Base-by-base conservation (phyloP, 1,139 yeast species). In the Candida glucosophila region DNA sequence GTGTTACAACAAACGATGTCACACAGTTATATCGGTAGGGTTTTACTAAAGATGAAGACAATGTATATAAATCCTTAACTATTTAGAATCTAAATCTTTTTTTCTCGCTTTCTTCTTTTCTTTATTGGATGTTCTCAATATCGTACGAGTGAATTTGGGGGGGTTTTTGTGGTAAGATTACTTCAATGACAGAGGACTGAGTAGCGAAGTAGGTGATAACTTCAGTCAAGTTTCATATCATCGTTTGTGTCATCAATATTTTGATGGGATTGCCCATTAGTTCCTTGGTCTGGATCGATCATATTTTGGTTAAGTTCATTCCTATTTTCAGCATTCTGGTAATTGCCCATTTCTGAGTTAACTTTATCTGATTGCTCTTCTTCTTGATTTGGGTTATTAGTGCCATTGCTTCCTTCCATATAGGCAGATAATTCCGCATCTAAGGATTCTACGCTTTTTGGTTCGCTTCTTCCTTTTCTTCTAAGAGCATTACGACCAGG, bases 361-460 rank as follows among this genome's bases (percentile, higher is more conserved):
- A 29, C 32, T 14, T 27, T 22, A 19, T 24, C 29, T 5, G 22
- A 26, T 19, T 17, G 25, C 6, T 25, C 22, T 23, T 22, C 32
- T 20, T 16, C 19, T 22, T 20, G 24, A 18, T 19, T 14, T 21
- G 25, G 22, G 12, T 18, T 27, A 14, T 34, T 39, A 14, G 15
- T 24, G 17, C 25, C 34, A 14, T 35, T 24, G 6, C 35, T 31
- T 7, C 52, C 56, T 20, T 53, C 60, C 86, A 77, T 77, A 51
- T 83, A 85, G 12, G 71, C 78, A 25, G 69, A 74, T 47, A 85
- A 64, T 48, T 85, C 94, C n/a, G 74, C 77, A 50, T 85, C 95
- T 43, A 85, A 67, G 33, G 79, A 90, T 36, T 78, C 92, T 3
- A 73, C 67, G 0, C 79, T 60, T 40, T 74, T 73, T 38, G 58